These are phyloP conservation scores for Scheffersomyces lignosus DNA, from an alignment of 805 yeast species.

Conservation along the genomic window DNA sequence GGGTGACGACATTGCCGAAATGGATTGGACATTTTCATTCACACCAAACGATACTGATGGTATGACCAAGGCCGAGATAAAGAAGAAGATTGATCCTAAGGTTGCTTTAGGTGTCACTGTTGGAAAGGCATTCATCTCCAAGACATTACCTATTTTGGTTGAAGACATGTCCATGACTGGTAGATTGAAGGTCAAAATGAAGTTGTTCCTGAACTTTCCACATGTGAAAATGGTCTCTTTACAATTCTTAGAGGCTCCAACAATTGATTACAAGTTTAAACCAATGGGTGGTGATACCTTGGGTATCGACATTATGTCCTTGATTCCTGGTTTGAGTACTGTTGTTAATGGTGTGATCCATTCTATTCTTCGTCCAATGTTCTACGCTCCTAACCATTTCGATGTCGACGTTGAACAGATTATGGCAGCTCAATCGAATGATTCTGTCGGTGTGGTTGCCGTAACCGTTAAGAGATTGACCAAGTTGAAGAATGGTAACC, in stretches of 20 bases:
- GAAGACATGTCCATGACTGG: conserved; percentile 81
- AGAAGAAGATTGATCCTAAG: conserved; percentile 72
- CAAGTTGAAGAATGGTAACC: conserved; percentile 44
- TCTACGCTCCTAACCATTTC: conserved; percentile 79
- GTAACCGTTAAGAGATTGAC: conserved; percentile 58
- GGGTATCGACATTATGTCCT: conserved; percentile 81
- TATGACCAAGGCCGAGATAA: conserved; percentile 76
- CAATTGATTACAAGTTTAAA: conserved; percentile 74
- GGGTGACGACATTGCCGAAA: conserved; percentile 67
- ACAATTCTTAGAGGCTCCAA: conserved; percentile 75
- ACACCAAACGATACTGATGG: conserved; percentile 81
- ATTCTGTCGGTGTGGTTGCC: conserved; percentile 69
- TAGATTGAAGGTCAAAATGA: conserved; percentile 60
- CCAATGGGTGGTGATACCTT: conserved; percentile 90
- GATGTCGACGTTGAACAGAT: conserved; percentile 75
- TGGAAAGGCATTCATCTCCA: conserved; percentile 79
- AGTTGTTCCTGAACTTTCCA: conserved; percentile 68
- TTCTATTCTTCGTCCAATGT: conserved; percentile 69
- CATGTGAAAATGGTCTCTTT: conserved; percentile 71
- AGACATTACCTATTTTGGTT: conserved; percentile 72
- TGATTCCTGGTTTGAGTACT: conserved; percentile 75
- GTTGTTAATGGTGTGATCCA: conserved; percentile 72
- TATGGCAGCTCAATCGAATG: conserved; percentile 61
- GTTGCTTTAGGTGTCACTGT: conserved; percentile 78
- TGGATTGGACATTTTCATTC: conserved; percentile 83